Conservation (phyloP, 2,329 filamentous ascomycete genomes). For the Fusarium dimerum region DNA sequence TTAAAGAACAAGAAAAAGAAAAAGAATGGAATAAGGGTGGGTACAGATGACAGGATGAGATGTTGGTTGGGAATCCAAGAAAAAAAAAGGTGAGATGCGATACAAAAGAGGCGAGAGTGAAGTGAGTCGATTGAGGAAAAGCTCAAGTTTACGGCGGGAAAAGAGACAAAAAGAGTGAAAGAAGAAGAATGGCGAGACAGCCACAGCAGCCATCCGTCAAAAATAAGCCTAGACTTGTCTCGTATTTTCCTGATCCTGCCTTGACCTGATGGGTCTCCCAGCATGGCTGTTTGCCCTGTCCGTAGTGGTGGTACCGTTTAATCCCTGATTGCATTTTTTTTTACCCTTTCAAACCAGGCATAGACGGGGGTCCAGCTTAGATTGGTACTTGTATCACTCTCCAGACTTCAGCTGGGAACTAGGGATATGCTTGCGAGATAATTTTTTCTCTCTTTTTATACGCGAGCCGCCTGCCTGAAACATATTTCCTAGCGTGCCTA, state of each 20-base stretch:
- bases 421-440: too few relatives aligned
- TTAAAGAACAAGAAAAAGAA: constrained; percentile 6
- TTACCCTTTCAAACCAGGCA: too few relatives aligned
- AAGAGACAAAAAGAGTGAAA: constrained; percentile 15
- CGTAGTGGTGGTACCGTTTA: background rate
- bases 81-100: constrained; percentile 7
- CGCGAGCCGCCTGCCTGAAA: too few relatives aligned
- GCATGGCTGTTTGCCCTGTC: background rate
- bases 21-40: constrained; percentile 10
- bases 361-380: too few relatives aligned
- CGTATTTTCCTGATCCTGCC: background rate
- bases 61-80: too few relatives aligned
- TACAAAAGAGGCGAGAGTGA: too few relatives aligned
- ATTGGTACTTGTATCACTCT: too few relatives aligned
- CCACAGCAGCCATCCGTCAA: background rate
- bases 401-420: too few relatives aligned
- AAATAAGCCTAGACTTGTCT: background rate
- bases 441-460: too few relatives aligned
- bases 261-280: background rate
- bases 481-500: too few relatives aligned
- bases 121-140: too few relatives aligned
- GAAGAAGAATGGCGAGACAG: background rate
- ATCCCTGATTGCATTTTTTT: background rate
- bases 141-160: background rate
- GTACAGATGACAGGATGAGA: background rate